A percentile compares a stretch with the other conserved stretches of the same genome.
phyloP scores from a whole-genome alignment of 2,329 filamentous ascomycete genomes.

The Geosmithia flava region DNA sequence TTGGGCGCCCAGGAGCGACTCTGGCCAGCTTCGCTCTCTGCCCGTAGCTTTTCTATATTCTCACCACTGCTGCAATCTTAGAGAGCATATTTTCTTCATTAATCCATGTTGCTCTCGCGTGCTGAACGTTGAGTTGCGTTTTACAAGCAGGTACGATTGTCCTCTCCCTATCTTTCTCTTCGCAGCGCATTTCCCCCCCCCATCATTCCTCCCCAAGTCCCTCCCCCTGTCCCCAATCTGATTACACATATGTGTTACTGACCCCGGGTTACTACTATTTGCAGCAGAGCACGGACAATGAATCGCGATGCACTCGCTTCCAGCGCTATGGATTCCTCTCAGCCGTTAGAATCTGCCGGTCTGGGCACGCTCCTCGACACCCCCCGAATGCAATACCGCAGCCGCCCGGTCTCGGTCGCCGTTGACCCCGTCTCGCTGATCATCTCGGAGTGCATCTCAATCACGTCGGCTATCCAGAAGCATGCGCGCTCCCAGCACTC shows the following conservation, averaged over 20 bases:
- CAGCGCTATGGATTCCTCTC: slow-evolving; percentile 11
- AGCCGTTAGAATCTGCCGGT: slow-evolving; percentile 7
- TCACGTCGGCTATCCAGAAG: slow-evolving; percentile 97
- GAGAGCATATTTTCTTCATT: neutral
- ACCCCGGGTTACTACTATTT: neutral
- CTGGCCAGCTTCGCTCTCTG: neutral
- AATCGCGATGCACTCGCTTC: slow-evolving; percentile 15
- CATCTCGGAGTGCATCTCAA: slow-evolving; percentile 96
- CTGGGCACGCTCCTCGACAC: slow-evolving; percentile 13
- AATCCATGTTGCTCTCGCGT: neutral
- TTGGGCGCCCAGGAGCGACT: neutral
- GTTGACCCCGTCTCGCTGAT: slow-evolving; percentile 87
- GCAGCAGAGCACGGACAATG: slow-evolving; percentile 12
- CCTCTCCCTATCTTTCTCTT: neutral
- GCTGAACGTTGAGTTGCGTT: neutral
- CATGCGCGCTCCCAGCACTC: slow-evolving; percentile 93
- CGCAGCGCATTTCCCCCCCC: neutral
- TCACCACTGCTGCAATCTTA: neutral
- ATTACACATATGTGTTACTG: neutral
- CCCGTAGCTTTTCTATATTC: neutral
- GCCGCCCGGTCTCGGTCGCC: slow-evolving; percentile 60
- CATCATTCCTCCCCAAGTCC: too few relatives aligned
- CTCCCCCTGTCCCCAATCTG: too few relatives aligned
- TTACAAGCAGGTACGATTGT: neutral
- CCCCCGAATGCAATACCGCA: slow-evolving; percentile 45